Base-by-base conservation (phyloP, 176 grass and related monocot genomes). In the Elymus sibiricus region DNA sequence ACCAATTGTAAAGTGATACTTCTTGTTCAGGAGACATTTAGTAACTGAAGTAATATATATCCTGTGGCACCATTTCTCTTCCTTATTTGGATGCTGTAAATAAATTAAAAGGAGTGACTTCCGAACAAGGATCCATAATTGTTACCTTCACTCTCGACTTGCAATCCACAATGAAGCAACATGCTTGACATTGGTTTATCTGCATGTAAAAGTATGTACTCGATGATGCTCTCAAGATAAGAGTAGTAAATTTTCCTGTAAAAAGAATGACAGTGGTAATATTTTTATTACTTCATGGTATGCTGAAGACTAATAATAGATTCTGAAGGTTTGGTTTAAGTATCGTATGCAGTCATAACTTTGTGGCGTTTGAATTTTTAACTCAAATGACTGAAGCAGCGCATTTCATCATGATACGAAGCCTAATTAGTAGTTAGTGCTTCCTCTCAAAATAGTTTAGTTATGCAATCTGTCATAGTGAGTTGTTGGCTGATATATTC, bases 1-100 rank as follows among this genome's bases (percentile, higher is more conserved):
- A 22, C 28, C 70, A 85, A 71, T 72, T 87, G 70, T 79, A 76
- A 85, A 39, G 40, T 17, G 51, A 80, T 56, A 53, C 4, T 70
- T 77, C 4, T 78, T 83, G 31, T 78, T 86, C 17, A 81, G 31
- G 70, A 77, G 44, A 61, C 66, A 79, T 84, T 84, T 64, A 13
- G 26, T 83, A 47, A 62, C 19, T n/a, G 15, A 43, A 28, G 77
- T 66, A 24, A 62, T 62, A 62, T 11, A 3, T 66, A 67, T 82
- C 59, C n/a, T 5, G 24, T 66, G 24, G 70, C 7, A 34, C 17
- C 25, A 67, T 76, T 42, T 64, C 12, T 51, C 53, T 38, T 2
- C 9, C 77, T 44, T n/a, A 14, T 79, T 63, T 39, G 59, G 24
- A 59, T 78, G 34, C 76, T 59, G 37, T 78, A 78, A 78, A 59